Percentiles rank a stretch among this genome's conserved stretches.
phyloP scores from a whole-genome alignment of 164 flowering plant genomes.

The Liquidambar formosana region DNA sequence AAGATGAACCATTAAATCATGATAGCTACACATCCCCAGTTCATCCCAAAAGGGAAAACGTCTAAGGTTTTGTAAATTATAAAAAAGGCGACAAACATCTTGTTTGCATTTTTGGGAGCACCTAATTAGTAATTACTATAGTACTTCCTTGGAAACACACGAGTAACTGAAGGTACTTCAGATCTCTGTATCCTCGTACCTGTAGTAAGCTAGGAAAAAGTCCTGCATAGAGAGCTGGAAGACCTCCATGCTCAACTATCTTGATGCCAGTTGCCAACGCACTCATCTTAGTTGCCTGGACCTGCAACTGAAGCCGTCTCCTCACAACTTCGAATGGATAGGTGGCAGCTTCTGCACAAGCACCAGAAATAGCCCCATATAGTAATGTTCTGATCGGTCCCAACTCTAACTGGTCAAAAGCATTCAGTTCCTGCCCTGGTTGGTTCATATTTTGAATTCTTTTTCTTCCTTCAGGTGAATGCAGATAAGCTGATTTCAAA shows the following conservation, averaged over 20 bases:
- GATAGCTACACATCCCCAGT: too few species aligned
- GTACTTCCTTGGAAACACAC: not conserved
- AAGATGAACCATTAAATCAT: not conserved
- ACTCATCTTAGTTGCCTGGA: conserved; percentile 59
- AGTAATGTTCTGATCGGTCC: conserved; percentile 83
- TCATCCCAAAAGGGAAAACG: too few species aligned
- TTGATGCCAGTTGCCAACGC: conserved; percentile 60
- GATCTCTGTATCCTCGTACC: conserved; percentile 37
- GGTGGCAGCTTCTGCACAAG: conserved; percentile 94
- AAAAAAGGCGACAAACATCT: not conserved
- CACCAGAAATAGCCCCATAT: conserved; percentile 95
- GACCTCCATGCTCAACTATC: conserved; percentile 79
- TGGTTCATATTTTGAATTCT: conserved; percentile 54
- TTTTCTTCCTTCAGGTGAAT: conserved; percentile 82
- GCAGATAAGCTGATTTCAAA: conserved; percentile 80
- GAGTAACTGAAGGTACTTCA: not conserved
- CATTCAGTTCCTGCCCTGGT: conserved; percentile 65
- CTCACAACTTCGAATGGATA: conserved; percentile 96
- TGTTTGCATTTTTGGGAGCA: not conserved
- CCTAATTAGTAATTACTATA: too few species aligned
- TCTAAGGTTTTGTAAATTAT: too few species aligned
- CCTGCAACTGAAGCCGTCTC: conserved; percentile 89
- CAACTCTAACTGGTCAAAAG: conserved; percentile 83
- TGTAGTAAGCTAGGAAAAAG: conserved; percentile 87
- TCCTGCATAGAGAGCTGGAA: conserved; percentile 89